Percentiles rank a stretch among this genome's conserved stretches.
Conservation (phyloP, 164 flowering plant species). For the Piper longum region DNA sequence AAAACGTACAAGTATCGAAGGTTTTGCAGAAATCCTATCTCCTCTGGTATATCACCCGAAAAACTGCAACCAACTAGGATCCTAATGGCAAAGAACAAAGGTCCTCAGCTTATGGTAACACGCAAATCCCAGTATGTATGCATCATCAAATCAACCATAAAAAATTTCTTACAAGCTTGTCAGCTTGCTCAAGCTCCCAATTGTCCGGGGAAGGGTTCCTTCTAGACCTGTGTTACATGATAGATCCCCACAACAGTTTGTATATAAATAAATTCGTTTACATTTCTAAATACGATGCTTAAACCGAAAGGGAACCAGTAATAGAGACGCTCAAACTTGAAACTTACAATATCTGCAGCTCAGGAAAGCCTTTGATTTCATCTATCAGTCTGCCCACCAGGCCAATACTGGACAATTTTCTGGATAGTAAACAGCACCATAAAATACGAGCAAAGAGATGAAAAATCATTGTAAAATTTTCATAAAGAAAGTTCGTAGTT, state of each 20-base stretch:
- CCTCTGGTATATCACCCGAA: constrained; percentile 55
- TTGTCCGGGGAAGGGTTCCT: constrained; percentile 43
- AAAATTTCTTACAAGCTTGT: constrained; percentile 42
- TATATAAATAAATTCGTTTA: not conserved
- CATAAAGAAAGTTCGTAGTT: too few relatives aligned
- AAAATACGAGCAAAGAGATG: too few relatives aligned
- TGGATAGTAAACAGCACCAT: not conserved
- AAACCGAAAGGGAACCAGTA: not conserved
- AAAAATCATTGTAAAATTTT: too few relatives aligned
- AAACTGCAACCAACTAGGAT: constrained; percentile 76
- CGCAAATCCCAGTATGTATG: not conserved
- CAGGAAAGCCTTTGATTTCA: not conserved
- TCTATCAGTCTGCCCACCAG: not conserved
- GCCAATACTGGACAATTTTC: not conserved
- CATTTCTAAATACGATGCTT: too few relatives aligned
- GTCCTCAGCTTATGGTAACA: not conserved
- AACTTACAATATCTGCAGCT: not conserved
- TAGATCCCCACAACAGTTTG: constrained; percentile 44
- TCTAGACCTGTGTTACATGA: constrained; percentile 60
- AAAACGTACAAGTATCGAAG: constrained; percentile 63
- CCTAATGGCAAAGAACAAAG: constrained; percentile 20
- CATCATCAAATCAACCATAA: too few relatives aligned
- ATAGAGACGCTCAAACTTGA: not conserved
- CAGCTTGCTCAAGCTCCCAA: constrained; percentile 52
- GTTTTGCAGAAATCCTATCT: constrained; percentile 52